Percentiles rank a stretch among this genome's conserved stretches.
phyloP scores from a whole-genome alignment of 2,329 filamentous ascomycete species.

The Penicillium sp. region DNA sequence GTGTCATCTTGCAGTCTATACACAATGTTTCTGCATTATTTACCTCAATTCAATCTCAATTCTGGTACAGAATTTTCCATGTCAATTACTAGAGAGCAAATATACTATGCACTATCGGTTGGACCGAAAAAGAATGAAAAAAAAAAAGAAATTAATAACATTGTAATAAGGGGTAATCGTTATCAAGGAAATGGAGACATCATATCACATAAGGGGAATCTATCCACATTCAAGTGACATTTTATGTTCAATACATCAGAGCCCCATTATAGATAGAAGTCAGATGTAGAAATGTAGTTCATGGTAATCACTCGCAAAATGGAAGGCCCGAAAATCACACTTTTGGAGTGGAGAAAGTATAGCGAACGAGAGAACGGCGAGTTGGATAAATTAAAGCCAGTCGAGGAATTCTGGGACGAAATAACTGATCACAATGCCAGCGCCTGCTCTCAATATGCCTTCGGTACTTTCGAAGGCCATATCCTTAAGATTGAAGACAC shows the following conservation, averaged over 20 bases:
- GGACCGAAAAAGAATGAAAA: not conserved
- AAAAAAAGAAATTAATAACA: not conserved
- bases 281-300: not conserved
- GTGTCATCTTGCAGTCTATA: conserved; percentile 17
- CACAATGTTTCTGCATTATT: not conserved
- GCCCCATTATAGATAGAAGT: not conserved
- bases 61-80: not conserved
- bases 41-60: not conserved
- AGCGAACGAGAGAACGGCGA: not conserved
- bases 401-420: conserved; percentile 78
- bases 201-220: conserved; percentile 13
- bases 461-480: conserved; percentile 96
- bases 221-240: not conserved
- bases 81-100: not conserved
- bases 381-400: conserved; percentile 48
- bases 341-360: conserved; percentile 6
- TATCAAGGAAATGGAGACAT: not conserved
- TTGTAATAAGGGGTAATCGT: conserved; percentile 5
- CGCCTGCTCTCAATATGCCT: conserved; percentile 87
- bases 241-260: not conserved
- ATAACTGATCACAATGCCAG: conserved; percentile 90
- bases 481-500: conserved; percentile 89
- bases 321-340: not conserved
- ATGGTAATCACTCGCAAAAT: not conserved
- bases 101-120: not conserved